Evolutionary conservation across 2,329 filamentous ascomycete species (phyloP).

Genomic region (Fusarium multiceps): DNA sequence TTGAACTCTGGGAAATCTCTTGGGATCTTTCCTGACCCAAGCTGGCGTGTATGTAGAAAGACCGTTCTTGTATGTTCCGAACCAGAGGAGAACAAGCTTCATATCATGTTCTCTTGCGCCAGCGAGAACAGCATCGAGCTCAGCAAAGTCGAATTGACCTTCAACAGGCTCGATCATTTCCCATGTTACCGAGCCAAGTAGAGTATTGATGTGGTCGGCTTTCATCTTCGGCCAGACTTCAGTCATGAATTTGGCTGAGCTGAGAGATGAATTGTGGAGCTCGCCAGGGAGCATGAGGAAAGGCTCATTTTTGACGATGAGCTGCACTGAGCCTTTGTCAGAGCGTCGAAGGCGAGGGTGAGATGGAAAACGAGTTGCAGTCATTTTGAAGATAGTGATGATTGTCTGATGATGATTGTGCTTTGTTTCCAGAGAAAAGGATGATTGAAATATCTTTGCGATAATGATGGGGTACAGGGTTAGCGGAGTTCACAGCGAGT

Average conservation of each 20-base stretch:
- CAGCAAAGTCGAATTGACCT: conserved; percentile 50
- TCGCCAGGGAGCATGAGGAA: conserved; percentile 52
- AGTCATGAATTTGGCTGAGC: conserved; percentile 49
- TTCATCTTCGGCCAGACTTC: conserved; percentile 50
- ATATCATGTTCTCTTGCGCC: conserved; percentile 49
- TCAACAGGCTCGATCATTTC: conserved; percentile 53
- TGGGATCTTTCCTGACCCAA: conserved; percentile 52
- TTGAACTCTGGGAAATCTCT: conserved; percentile 51
- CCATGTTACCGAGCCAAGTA: conserved; percentile 53
- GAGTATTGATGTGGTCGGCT: conserved; percentile 50
- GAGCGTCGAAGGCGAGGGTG: conserved; percentile 37
- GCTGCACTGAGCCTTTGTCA: conserved; percentile 47
- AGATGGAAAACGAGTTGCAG: conserved; percentile 4
- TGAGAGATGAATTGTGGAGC: conserved; percentile 53
- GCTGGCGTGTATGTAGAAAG: conserved; percentile 51
- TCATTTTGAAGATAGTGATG: conserved; percentile 14
- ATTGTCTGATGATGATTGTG: neutral
- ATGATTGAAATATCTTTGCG: conserved; percentile 21
- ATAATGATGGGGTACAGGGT: neutral
- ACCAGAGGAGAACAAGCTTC: conserved; percentile 54
- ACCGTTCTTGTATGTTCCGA: conserved; percentile 55
- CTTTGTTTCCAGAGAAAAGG: neutral
- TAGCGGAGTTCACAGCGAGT: neutral
- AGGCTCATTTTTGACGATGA: conserved; percentile 53
- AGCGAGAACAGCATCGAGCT: conserved; percentile 50